A percentile compares a stretch with the other conserved stretches of the same genome.
Evolutionary conservation across 768 basidiomycete species (phyloP).

Genomic region (Kwoniella sp.): DNA sequence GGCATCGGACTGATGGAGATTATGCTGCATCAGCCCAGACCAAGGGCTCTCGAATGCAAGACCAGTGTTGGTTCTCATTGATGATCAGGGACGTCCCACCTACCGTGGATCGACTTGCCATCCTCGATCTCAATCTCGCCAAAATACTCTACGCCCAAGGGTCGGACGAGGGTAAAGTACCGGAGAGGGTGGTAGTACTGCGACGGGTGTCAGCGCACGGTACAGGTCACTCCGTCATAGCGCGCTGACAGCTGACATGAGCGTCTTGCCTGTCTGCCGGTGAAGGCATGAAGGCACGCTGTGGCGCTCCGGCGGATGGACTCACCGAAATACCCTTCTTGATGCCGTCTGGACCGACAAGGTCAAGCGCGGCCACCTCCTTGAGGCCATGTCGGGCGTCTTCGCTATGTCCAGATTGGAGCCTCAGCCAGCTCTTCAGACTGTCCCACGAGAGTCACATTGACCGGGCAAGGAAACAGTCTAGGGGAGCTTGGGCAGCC

Average conservation of each 20-base stretch:
- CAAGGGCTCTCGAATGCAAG: too few species aligned
- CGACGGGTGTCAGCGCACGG: neutral
- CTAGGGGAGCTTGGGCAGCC: neutral
- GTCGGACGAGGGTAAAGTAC: slow-evolving; percentile 42
- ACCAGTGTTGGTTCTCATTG: too few species aligned
- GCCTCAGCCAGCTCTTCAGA: neutral
- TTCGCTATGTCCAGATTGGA: slow-evolving; percentile 27
- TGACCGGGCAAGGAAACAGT: neutral
- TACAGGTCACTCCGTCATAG: neutral
- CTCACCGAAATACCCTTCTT: slow-evolving; percentile 43
- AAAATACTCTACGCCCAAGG: slow-evolving; percentile 43
- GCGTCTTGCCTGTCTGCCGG: neutral
- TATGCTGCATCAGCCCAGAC: too few species aligned
- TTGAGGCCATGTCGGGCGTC: slow-evolving; percentile 44
- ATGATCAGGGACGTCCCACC: slow-evolving; percentile 11
- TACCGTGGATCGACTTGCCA: slow-evolving; percentile 47
- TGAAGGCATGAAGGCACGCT: neutral
- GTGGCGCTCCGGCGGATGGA: too few species aligned
- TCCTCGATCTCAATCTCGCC: slow-evolving; percentile 48
- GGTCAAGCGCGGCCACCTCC: slow-evolving; percentile 39
- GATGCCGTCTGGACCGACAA: slow-evolving; percentile 26
- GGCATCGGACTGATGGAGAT: slow-evolving; percentile 32
- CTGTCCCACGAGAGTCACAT: too few species aligned
- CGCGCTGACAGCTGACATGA: neutral
- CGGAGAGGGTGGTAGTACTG: slow-evolving; percentile 45